Percentiles rank a stretch among this genome's conserved stretches.
Conservation (phyloP, 2,329 filamentous ascomycete genomes). For the Colletotrichum sp. region DNA sequence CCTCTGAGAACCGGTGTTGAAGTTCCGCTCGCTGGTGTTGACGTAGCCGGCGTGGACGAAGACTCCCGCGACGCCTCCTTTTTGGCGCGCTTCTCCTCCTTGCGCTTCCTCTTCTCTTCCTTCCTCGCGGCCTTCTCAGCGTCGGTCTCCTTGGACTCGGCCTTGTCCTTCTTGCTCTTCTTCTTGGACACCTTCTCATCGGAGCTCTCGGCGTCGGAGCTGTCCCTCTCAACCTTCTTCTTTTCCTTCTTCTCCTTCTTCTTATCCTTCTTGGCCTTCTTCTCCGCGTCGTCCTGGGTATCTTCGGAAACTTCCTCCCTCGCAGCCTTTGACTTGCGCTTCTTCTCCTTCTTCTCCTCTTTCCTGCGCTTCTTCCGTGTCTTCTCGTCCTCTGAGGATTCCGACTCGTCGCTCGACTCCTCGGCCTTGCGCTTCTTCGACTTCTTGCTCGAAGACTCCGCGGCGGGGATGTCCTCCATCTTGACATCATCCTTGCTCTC, state of each 20-base stretch:
- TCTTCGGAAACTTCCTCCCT: constrained; percentile 28
- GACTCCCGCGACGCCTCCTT: constrained; percentile 30
- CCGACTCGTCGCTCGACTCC: constrained; percentile 32
- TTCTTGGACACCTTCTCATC: constrained; percentile 35
- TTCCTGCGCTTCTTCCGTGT: constrained; percentile 42
- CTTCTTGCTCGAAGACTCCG: constrained; percentile 43
- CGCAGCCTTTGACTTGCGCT: constrained; percentile 39
- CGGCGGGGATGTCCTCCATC: constrained; percentile 24
- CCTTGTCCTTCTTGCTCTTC: constrained; percentile 26
- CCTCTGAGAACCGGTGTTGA: constrained; percentile 52
- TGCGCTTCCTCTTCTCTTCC: constrained; percentile 50
- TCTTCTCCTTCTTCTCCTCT: constrained; percentile 47
- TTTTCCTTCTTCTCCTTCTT: constrained; percentile 28
- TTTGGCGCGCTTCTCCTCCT: constrained; percentile 46
- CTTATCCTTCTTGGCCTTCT: constrained; percentile 29
- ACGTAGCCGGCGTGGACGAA: constrained; percentile 32
- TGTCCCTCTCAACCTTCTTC: constrained; percentile 42
- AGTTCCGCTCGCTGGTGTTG: constrained; percentile 46
- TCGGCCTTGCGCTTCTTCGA: constrained; percentile 55
- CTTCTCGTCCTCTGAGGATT: constrained; percentile 33
- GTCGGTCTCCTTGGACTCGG: constrained; percentile 28
- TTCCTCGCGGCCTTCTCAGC: constrained; percentile 53
- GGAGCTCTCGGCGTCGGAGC: constrained; percentile 24
- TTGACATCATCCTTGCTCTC: constrained; percentile 26
- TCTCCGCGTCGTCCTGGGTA: constrained; percentile 26